These are phyloP conservation scores for Backusella tarrabulga DNA, from an alignment of 192 early-diverging fungal genomes.

Conservation along the genomic window DNA sequence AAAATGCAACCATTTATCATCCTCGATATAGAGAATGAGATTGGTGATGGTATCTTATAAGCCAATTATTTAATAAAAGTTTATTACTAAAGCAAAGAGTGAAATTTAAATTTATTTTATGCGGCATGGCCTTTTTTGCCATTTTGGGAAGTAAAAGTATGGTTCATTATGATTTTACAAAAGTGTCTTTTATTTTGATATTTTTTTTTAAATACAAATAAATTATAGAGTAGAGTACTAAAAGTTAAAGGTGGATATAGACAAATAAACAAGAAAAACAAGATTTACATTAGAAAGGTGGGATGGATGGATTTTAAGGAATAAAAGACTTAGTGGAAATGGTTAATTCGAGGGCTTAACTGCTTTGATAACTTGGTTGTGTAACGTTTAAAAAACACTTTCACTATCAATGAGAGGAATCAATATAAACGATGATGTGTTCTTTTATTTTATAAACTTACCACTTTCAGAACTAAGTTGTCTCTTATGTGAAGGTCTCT, in stretches of 20 bases:
- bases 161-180: neutral
- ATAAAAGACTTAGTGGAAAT: neutral
- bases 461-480: neutral
- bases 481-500: neutral
- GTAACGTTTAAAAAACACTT: slow-evolving; percentile 13
- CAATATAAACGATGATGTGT: neutral
- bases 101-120: too few species aligned
- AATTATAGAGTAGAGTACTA: neutral
- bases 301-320: neutral
- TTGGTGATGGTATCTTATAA: too few species aligned
- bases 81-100: too few species aligned
- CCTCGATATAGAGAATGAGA: neutral
- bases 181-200: neutral
- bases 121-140: too few species aligned
- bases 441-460: neutral
- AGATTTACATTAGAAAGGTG: neutral
- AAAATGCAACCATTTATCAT: neutral
- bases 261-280: neutral
- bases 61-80: too few species aligned
- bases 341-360: neutral
- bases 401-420: neutral
- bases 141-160: neutral
- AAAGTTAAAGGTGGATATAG: neutral
- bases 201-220: neutral
- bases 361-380: neutral